Conservation (phyloP, 148 eudicot genomes). For the Vaccinium macrocarpon region DNA sequence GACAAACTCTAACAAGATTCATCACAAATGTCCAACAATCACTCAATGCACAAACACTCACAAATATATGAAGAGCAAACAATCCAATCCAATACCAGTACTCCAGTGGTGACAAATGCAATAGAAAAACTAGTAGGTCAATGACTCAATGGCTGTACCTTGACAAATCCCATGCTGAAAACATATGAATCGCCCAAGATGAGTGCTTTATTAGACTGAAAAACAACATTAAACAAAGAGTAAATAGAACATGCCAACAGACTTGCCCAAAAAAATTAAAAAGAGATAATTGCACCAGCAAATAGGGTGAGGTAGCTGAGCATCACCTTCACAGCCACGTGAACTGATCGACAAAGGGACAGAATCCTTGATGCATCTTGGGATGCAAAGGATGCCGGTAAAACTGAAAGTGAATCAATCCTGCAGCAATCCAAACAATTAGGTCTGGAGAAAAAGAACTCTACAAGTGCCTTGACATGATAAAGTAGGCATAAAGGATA, state of each 20-base stretch:
- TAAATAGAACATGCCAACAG: slow-evolving; percentile 7
- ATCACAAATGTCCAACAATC: not conserved
- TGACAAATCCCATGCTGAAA: slow-evolving; percentile 73
- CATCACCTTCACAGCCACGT: slow-evolving; percentile 74
- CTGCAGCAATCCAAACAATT: slow-evolving; percentile 45
- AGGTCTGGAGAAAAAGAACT: slow-evolving; percentile 10
- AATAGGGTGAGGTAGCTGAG: not conserved
- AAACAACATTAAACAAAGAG: slow-evolving; percentile 25
- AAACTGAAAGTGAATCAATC: slow-evolving; percentile 82
- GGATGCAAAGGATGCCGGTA: slow-evolving; percentile 70
- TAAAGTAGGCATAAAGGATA: not conserved
- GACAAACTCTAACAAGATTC: not conserved
- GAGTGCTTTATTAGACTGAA: slow-evolving; percentile 71
- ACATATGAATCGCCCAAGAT: slow-evolving; percentile 82
- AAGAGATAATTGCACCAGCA: not conserved
- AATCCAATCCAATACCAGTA: not conserved
- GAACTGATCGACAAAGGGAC: slow-evolving; percentile 75
- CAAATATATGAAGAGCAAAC: not conserved
- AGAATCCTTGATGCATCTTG: slow-evolving; percentile 88
- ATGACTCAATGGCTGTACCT: slow-evolving; percentile 47
- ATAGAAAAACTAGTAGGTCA: not conserved
- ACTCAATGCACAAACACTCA: not conserved
- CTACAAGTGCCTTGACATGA: not conserved
- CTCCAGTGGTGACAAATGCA: not conserved
- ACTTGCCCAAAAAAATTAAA: not conserved